Evolutionary conservation across 768 basidiomycete species (phyloP), one percentile per base, ranked within the genome.

Genomic region (Phanerodontia chrysosporium): DNA sequence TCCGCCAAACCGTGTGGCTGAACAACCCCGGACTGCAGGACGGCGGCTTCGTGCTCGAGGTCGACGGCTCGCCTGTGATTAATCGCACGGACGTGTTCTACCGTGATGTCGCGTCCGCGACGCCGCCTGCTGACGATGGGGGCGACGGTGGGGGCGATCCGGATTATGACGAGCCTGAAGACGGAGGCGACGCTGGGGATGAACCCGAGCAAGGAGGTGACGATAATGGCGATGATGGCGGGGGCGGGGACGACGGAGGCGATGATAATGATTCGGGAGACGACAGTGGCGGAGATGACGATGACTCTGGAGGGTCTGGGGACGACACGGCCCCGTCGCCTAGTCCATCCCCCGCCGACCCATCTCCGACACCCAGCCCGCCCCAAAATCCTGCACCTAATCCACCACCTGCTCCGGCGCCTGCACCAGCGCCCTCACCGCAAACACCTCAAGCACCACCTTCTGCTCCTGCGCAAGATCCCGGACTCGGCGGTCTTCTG

Each of bases 21-120:
- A 93, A 92, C 65, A 88, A 86, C 0, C 89, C 90, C 0, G 91
- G 91, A 6, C 52, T 73, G 59, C 83, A 80, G 59, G 82, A 93
- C 64, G 90, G 91, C 2, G 67, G 64, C 0, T 90, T 93, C 68
- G 66, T 68, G 21, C 77, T 93, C 10, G 77, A 81, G 32, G 85
- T 90, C n/a, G 73, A 92, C 61, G 88, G 86, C 0, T 61, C 69
- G 57, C 65, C 63, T n/a, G 79, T 77, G 12, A 81, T 92, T 28
- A 67, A 77, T 27, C 75, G 83, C 10, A 64, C 70, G 0, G 87
- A 88, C 59, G 72, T 91, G 0, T 83, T 81, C 62, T 91, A 90
- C 68, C 80, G 89, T 4, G 69, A 80, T 22, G 73, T 67, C 0
- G 65, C 69, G 14, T 10, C 27, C 46, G 32, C 48, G 13, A 22